phyloP scores from a whole-genome alignment of 2,329 filamentous ascomycete species.

The Penicillium sp. region DNA sequence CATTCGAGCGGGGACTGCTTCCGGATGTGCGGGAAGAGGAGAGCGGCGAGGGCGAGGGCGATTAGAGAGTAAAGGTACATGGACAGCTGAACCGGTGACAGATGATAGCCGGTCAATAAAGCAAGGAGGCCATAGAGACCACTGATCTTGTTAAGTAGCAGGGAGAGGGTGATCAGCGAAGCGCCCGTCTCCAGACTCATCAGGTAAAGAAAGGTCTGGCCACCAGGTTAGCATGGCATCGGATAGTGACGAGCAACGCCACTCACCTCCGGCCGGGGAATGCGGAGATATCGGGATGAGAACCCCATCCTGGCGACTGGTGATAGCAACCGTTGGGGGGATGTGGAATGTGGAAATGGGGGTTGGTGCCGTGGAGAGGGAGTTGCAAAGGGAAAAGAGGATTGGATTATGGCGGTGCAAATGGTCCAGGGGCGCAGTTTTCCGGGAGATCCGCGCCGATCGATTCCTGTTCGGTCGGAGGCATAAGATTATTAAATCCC shows the following conservation, averaged over 20 bases:
- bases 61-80: slow-evolving; percentile 86
- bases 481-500: too few relatives aligned
- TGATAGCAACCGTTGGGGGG: slow-evolving; percentile 1
- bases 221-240: slow-evolving; percentile 12
- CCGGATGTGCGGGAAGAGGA: slow-evolving; percentile 73
- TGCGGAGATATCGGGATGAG: slow-evolving; percentile 42
- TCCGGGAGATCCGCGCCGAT: slow-evolving; percentile 24
- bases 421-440: slow-evolving; percentile 19
- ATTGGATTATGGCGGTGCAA: slow-evolving; percentile 14
- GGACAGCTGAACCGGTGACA: slow-evolving; percentile 75
- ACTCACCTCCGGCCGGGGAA: slow-evolving; percentile 45
- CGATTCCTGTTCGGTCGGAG: slow-evolving; percentile 9
- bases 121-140: slow-evolving; percentile 87
- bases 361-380: not conserved
- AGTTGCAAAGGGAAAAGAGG: slow-evolving; percentile 13
- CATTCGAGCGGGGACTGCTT: slow-evolving; percentile 71
- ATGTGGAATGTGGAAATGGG: not conserved
- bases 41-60: slow-evolving; percentile 60
- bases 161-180: slow-evolving; percentile 73
- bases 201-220: slow-evolving; percentile 74
- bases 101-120: slow-evolving; percentile 75
- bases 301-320: slow-evolving; percentile 32
- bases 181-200: slow-evolving; percentile 82
- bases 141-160: slow-evolving; percentile 87
- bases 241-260: not conserved